Conservation (phyloP, 495 filamentous ascomycete genomes). For the Penicillium malachiteum region DNA sequence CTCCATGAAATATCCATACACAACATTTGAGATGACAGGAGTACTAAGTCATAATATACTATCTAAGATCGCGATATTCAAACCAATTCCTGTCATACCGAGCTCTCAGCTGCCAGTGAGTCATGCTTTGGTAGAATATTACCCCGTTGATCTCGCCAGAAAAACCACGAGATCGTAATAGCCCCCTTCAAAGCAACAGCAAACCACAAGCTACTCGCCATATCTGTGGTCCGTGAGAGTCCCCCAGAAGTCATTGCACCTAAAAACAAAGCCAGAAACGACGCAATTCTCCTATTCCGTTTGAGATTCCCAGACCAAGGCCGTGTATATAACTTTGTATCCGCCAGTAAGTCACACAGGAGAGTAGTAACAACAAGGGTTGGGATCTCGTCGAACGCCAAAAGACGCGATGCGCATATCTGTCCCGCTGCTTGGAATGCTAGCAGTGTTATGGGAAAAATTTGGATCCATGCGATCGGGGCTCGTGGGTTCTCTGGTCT, state of each 20-base stretch:
- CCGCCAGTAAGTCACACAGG: conserved; percentile 57
- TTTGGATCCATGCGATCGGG: conserved; percentile 37
- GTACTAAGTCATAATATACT: no score
- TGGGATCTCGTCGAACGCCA: conserved; percentile 67
- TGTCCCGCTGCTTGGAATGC: conserved; percentile 70
- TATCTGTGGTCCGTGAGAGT: conserved; percentile 26
- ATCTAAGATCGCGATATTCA: no score
- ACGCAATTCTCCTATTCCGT: conserved; percentile 33
- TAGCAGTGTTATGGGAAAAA: conserved; percentile 54
- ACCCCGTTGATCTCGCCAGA: conserved; percentile 23
- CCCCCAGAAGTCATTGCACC: conserved; percentile 42
- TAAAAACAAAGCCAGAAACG: conserved; percentile 35
- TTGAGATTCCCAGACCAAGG: conserved; percentile 28
- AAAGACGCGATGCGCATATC: conserved; percentile 57
- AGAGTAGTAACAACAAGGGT: conserved; percentile 68
- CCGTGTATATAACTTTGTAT: conserved; percentile 25
- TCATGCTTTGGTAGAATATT: no score
- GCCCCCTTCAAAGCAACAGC: conserved; percentile 35
- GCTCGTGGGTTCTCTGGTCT: conserved; percentile 35
- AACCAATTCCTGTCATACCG: no score
- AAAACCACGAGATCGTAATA: conserved; percentile 32
- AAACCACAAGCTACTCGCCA: conserved; percentile 39
- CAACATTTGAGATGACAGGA: no score
- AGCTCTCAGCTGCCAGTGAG: no score
- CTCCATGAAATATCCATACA: no score